Conservation (phyloP, 2,329 filamentous ascomycete genomes). For the Colletotrichum magnum region DNA sequence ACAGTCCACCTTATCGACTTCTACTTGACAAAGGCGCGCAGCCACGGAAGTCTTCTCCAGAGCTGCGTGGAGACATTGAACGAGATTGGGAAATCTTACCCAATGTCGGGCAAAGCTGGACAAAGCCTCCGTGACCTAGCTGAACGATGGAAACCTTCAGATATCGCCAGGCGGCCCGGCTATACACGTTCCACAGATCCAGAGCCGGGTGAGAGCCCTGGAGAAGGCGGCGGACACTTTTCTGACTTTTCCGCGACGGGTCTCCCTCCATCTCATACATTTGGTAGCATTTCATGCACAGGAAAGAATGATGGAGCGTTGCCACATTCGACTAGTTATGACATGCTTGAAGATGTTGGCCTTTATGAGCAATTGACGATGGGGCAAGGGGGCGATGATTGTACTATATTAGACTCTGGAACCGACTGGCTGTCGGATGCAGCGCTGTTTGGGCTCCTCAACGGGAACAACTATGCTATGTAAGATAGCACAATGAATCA, state of each 20-base stretch:
- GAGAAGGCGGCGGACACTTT: neutral
- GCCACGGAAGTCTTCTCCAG: constrained; percentile 12
- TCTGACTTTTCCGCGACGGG: neutral
- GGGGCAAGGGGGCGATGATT: neutral
- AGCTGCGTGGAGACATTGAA: constrained; percentile 7
- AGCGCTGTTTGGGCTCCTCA: neutral
- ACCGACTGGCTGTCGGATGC: neutral
- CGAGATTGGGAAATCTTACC: constrained; percentile 21
- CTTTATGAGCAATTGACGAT: neutral
- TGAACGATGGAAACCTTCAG: constrained; percentile 3
- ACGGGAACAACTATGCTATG: neutral
- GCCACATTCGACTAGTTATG: neutral
- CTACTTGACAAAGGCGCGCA: neutral
- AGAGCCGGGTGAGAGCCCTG: neutral
- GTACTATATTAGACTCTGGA: neutral
- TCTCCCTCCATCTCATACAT: neutral
- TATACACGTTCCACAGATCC: neutral
- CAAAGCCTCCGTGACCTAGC: neutral
- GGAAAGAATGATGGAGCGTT: neutral
- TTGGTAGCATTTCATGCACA: neutral
- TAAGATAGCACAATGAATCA: too few relatives aligned
- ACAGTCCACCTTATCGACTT: constrained; percentile 19
- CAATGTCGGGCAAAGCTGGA: neutral
- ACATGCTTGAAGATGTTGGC: neutral
- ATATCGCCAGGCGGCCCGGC: neutral